Base-by-base conservation (phyloP, 352 stramenopile genomes). In the Globisporangium emineosum region DNA sequence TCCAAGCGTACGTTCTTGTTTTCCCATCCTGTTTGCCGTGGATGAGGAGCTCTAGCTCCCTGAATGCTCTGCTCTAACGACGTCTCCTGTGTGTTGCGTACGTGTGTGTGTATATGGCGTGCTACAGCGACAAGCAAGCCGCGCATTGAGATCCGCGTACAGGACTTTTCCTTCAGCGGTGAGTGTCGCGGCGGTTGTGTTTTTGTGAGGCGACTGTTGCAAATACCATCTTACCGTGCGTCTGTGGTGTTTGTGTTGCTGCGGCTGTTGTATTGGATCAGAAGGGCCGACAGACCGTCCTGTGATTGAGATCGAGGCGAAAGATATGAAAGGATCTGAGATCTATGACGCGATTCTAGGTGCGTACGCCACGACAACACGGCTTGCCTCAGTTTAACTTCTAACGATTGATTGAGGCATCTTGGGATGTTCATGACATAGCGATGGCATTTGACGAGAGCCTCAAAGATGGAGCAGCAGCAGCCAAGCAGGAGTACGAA, bases 301-400 rank as follows among this genome's bases (percentile, higher is more conserved):
- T 52, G 63, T 79, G 23, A 76, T 87, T 42, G 71, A 84, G 55
- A 70, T 87, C 10, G 69, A 83, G 13, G 72, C 76, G 25, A 78
- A 75, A 60, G 78, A 87, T 60, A 79, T 87, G 57, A 68, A 60
- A 54, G 80, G 75, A 40, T 73, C 78, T 0, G 78, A 87, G 49
- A 72, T 87, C 65, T 79, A 77, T 54, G 73, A 69, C 37, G 66
- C 80, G n/a, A 72, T 83, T 57, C 45, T 81, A 78, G 70, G 78
- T 63, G 25, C 33, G n/a, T 49, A 9, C 7, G 21, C 3, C 10
- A 19, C 0, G n/a, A 5, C 37, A 7, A 45, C 19, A n/a, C 15
- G 15, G 19, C 5, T 3, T n/a, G 37, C 5, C 37, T 9, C n/a
- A 19, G 15, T 21, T 21, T 5, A 21, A 47, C 8, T 23, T 5